Base-by-base conservation (phyloP, 2,329 filamentous ascomycete genomes). In the Neonectria punicea region DNA sequence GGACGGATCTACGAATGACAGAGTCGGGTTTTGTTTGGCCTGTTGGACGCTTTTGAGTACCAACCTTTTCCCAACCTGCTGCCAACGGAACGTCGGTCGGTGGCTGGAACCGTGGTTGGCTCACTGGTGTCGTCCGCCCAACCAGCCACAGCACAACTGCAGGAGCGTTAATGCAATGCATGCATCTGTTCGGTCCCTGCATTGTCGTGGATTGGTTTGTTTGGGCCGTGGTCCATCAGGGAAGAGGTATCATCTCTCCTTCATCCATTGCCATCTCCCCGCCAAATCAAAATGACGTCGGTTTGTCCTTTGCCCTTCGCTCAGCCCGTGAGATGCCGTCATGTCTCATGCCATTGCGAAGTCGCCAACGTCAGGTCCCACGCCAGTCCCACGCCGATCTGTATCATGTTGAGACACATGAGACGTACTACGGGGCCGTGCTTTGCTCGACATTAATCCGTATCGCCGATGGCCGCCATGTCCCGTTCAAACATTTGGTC, bases 321-420 rank as follows among this genome's bases (percentile, higher is more conserved):
- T 3, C 9, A n/a, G 4, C 51, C 46, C n/a, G 32, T 32, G 60
- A 43, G 18, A 71, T 68, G 69, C 66, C 69, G 69, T 73, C 67
- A 73, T 74, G 54, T 65, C 61, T 73, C 63, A 68, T 73, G 73
- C 65, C 53, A 54, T 47, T 18, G 34, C 18, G 9, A 36, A 44
- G 36, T 43, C 41, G 20, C 39, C 46, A 64, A 57, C 58, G 53
- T 61, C 58, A 61, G 22, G 61, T 50, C 44, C 39, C 39, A 41
- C 39, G 39, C 39, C 16, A 14, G 39, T 18, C 44, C 61, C 60
- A 49, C 49, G 51, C 49, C 49, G 55, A 57, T 57, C 59, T 18
- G 44, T 44, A n/a, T 28, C 50, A 61, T 28, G 43, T 20, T 43
- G 5, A 47, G 20, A 43, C 47, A 22, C 44, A 28, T 43, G 39